These are phyloP conservation scores for Tetrapisispora namnaoensis DNA, from an alignment of 805 yeast genomes.

Conservation along the genomic window DNA sequence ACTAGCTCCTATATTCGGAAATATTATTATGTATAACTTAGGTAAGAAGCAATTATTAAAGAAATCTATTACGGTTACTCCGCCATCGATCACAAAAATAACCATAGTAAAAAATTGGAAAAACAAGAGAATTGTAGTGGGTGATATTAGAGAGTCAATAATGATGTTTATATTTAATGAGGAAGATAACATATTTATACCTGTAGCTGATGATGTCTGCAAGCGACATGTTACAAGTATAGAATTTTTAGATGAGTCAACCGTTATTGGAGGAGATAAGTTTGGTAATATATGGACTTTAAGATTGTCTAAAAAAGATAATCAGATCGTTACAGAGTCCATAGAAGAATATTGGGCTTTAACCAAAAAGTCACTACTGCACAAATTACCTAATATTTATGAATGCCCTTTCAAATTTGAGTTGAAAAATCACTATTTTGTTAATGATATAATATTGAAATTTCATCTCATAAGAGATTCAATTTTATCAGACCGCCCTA, in stretches of 20 bases:
- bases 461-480: slow-evolving; percentile 35
- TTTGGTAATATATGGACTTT: slow-evolving; percentile 72
- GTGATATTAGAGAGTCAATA: slow-evolving; percentile 64
- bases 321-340: slow-evolving; percentile 17
- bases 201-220: slow-evolving; percentile 60
- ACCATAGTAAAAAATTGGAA: slow-evolving; percentile 41
- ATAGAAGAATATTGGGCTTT: not conserved
- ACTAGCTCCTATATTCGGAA: slow-evolving; percentile 46
- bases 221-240: slow-evolving; percentile 58
- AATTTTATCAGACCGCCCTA: slow-evolving; percentile 43
- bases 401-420: slow-evolving; percentile 40
- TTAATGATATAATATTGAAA: slow-evolving; percentile 63
- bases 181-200: slow-evolving; percentile 40
- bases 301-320: slow-evolving; percentile 44
- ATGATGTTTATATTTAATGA: slow-evolving; percentile 45
- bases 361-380: not conserved
- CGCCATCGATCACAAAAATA: slow-evolving; percentile 40
- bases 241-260: slow-evolving; percentile 57
- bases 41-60: slow-evolving; percentile 74
- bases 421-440: slow-evolving; percentile 45
- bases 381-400: slow-evolving; percentile 17
- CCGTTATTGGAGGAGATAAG: slow-evolving; percentile 76
- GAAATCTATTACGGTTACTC: slow-evolving; percentile 40
- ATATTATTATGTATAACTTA: slow-evolving; percentile 52
- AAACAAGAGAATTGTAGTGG: slow-evolving; percentile 53